Conservation (phyloP, 2,329 filamentous ascomycete species). For the Xylariaceae sp. region DNA sequence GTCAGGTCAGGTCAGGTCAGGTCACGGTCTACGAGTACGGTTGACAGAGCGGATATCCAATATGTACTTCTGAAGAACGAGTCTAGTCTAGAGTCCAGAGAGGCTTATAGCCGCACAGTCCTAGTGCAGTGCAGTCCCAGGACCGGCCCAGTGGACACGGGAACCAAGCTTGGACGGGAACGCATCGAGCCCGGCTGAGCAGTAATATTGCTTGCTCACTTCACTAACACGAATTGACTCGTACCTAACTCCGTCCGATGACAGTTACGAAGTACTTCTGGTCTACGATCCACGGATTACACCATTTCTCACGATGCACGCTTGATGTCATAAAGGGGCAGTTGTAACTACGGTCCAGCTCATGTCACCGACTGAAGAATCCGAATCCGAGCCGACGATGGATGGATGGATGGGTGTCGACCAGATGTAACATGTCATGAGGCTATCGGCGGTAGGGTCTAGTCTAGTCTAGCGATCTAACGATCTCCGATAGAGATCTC, state of each 20-base stretch:
- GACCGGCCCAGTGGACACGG: constrained; percentile 9
- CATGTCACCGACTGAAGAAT: not conserved
- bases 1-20: not conserved
- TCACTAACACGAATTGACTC: not conserved
- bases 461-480: too few relatives aligned
- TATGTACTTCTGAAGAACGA: not conserved
- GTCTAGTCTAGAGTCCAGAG: not conserved
- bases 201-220: not conserved
- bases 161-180: not conserved
- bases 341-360: not conserved
- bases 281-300: not conserved
- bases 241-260: too few relatives aligned
- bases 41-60: not conserved
- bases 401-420: too few relatives aligned
- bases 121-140: constrained; percentile 14
- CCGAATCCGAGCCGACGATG: not conserved
- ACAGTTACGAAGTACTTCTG: too few relatives aligned
- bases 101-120: constrained; percentile 9
- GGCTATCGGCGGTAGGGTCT: not conserved
- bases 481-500: not conserved
- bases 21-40: not conserved
- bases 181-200: constrained; percentile 5
- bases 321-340: not conserved
- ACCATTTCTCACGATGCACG: not conserved
- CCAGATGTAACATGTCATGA: constrained; percentile 1